Evolutionary conservation across 1,139 yeast genomes (phyloP).

Genomic region (Candida freyschussii): DNA sequence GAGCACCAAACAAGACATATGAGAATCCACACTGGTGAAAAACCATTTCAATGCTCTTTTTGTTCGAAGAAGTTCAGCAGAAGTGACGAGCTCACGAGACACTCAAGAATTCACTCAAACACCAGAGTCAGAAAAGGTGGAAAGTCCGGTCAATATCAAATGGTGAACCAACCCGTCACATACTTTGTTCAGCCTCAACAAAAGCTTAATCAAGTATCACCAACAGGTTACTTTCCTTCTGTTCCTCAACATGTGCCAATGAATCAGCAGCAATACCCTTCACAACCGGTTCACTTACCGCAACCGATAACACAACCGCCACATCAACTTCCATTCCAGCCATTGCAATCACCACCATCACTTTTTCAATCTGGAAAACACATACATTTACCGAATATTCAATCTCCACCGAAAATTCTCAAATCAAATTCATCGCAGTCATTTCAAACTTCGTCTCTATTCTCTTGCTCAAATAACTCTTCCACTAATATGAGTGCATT

Average conservation of each 20-base stretch:
- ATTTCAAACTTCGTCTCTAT: conserved; percentile 22
- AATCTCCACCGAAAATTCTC: conserved; percentile 26
- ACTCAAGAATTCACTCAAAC: conserved; percentile 58
- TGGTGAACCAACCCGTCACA: conserved; percentile 23
- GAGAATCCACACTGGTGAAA: conserved; percentile 67
- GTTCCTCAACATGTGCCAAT: conserved; percentile 4
- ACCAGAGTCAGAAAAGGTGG: conserved; percentile 49
- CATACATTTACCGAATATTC: conserved; percentile 23
- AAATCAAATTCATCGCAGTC: conserved; percentile 23
- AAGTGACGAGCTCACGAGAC: conserved; percentile 66
- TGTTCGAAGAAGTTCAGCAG: conserved; percentile 65
- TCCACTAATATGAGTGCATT: conserved; percentile 22
- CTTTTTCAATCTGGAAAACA: conserved; percentile 16
- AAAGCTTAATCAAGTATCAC: no score
- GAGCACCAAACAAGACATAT: conserved; percentile 72
- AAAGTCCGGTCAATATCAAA: conserved; percentile 28
- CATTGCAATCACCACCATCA: conserved; percentile 10
- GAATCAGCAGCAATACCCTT: conserved; percentile 2
- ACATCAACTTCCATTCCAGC: conserved; percentile 9
- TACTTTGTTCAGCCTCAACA: conserved; percentile 24
- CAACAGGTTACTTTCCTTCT: conserved; percentile 8
- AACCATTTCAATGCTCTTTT: conserved; percentile 68
- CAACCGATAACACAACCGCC: conserved; percentile 6
- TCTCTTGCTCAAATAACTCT: conserved; percentile 20
- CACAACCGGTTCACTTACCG: conserved; percentile 4